Evolutionary conservation across 768 basidiomycete species (phyloP), one percentile per base, ranked within the genome.

Genomic region (Boletellus ananiceps): DNA sequence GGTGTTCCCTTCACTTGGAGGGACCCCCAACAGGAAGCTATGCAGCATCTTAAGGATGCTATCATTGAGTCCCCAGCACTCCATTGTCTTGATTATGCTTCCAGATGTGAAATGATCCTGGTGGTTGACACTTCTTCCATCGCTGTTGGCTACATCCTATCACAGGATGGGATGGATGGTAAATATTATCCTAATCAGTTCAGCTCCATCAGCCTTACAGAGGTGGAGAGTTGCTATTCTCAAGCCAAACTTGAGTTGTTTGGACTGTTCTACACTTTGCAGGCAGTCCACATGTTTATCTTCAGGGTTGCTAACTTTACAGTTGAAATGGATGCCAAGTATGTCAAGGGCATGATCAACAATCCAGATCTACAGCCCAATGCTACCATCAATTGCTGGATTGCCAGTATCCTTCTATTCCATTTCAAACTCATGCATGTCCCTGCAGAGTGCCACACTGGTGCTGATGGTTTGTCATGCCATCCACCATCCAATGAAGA

Each of bases 201-300:
- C 14, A 15, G 40, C 1, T 41, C 27, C 8, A 41, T 41, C 12
- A 40, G 40, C 25, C 15, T 40, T 1, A 27, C 23, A 0, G 40
- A 40, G 15, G 23, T 40, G 1, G 40, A 40, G 27, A 40, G 40
- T 35, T 14, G 9, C 16, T 45, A 44, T 25, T 51, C 50, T 7
- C 59, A 62, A 18, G 19, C 58, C 0, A 67, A 68, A 47, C 39
- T 64, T 8, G 59, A 66, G 40, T 44, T 68, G 1, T 68, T 60
- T 47, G 61, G 68, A 0, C 27, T 69, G 1, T 64, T 59, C 25
- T 54, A 53, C 2, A 55, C 63, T 0, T 54, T 70, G 0, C 53
- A 54, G 0, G 56, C 57, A 0, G 34, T 52, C 1, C 33, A 50
- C 1, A 16, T 67, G 2, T 66, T 55, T 25, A 54, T 71, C 3